Base-by-base conservation (phyloP, 805 yeast species). In the Kregervanrija delftensis region DNA sequence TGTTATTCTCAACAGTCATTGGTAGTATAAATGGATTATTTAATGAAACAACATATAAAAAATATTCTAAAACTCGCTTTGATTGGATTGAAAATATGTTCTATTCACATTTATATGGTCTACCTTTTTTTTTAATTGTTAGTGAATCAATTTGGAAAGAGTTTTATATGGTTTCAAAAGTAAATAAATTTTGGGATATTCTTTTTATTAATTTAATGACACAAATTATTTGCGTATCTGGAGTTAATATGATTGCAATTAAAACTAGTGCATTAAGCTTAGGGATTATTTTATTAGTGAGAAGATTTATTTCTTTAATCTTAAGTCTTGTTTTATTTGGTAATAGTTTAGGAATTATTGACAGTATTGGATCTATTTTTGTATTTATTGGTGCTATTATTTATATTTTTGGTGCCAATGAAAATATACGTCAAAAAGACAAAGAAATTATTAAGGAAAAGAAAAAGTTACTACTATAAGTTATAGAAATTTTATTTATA, bases 41-140 rank as follows among this genome's bases (percentile, higher is more conserved):
- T 55, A 72, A 72, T 36, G 88, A 83, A 53, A 59, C 59, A 11
- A 52, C 51, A 15, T 76, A 79, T 55, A 41, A 28, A 11, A 28
- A 28, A 9, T 69, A 68, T 22, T 22, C 28, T 22, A 22, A 22
- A 22, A 22, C 28, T 22, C 28, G 28, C 44, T 34, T 33, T 3
- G 72, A 73, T 42, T 83, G 90, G 90, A 65, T 72, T 44, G 89
- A 83, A 52, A 70, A 74, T 33, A 57, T 84, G 38, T 83, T 84
- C 54, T 82, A 77, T 59, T 69, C 76, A 12, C 86, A 81, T 54
- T 55, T 74, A 5, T 64, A 77, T 35, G 75, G 79, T 0, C 52
- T 83, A 10, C 83, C 86, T 0, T 55, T 80, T 10, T 77, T 14
- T 68, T 1, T 51, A 73, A 3, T 60, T 75, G 31, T 48, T 55